phyloP scores from a whole-genome alignment of 306 rosid genomes.

The Gleditsia sinensis region DNA sequence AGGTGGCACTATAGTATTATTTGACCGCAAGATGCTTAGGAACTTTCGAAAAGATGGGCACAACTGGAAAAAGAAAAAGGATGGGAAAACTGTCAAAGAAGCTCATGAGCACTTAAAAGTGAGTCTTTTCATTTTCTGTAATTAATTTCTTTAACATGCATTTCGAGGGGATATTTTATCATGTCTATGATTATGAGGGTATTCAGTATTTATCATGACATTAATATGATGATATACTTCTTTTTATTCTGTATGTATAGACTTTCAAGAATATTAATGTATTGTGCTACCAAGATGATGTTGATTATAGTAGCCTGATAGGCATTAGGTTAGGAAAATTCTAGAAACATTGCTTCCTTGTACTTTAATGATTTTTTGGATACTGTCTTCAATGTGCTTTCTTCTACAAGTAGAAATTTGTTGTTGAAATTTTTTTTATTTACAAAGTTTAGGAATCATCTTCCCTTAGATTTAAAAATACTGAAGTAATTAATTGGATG shows the following conservation, averaged over 20 bases:
- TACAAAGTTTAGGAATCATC: not conserved
- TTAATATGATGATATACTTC: not conserved
- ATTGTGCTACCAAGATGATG: not conserved
- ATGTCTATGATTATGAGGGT: constrained; percentile 6
- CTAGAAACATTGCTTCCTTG: constrained; percentile 1
- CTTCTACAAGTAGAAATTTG: constrained; percentile 1
- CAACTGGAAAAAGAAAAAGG: constrained; percentile 98
- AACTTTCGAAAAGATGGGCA: constrained; percentile 95
- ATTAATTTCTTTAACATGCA: constrained; percentile 4
- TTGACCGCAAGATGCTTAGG: constrained; percentile 94
- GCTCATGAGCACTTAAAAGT: constrained; percentile 99
- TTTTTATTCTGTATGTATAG: constrained; percentile 16
- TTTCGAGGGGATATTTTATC: constrained; percentile 12
- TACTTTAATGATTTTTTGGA: not conserved
- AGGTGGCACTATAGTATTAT: constrained; percentile 84
- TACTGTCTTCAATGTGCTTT: constrained; percentile 3
- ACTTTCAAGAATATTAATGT: constrained; percentile 12
- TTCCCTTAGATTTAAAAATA: constrained; percentile 8
- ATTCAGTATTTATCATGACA: constrained; percentile 1
- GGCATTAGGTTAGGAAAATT: constrained; percentile 14
- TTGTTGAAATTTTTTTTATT: constrained; percentile 13
- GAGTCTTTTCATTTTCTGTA: constrained; percentile 45
- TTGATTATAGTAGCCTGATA: not conserved
- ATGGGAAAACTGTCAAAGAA: constrained; percentile 96
- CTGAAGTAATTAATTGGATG: not conserved